Percentiles rank a stretch among this genome's conserved stretches.
These are phyloP conservation scores for Arthrobotrys conoides DNA, from an alignment of 2,329 filamentous ascomycete species.

Conservation along the genomic window DNA sequence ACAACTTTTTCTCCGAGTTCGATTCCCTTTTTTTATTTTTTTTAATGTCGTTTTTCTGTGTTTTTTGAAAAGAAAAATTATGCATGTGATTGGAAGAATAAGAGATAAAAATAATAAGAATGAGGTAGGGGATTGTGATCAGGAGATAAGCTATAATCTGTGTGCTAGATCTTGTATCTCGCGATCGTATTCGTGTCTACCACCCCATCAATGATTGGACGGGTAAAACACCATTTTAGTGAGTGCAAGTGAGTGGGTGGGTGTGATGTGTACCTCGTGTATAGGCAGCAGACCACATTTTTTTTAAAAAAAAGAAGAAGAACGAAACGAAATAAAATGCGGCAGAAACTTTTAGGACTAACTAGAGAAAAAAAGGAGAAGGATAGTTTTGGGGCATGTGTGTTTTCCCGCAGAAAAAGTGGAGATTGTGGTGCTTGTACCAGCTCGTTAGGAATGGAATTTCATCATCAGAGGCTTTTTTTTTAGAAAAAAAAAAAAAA, in stretches of 20 bases:
- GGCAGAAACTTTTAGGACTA: slow-evolving; percentile 1
- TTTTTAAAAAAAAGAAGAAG: not conserved
- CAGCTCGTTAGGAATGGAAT: slow-evolving; percentile 18
- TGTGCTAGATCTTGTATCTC: not conserved
- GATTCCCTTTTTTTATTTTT: not conserved
- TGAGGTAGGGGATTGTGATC: not conserved
- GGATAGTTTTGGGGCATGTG: not conserved
- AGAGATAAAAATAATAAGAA: not conserved
- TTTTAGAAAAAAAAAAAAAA: slow-evolving; percentile 16
- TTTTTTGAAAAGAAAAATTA: not conserved
- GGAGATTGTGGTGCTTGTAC: slow-evolving; percentile 11
- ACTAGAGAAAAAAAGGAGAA: not conserved
- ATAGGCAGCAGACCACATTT: not conserved
- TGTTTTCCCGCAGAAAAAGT: slow-evolving; percentile 6
- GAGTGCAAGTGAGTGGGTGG: slow-evolving; percentile 4
- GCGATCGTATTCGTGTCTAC: slow-evolving; percentile 10
- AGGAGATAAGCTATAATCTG: not conserved
- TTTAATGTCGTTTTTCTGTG: not conserved
- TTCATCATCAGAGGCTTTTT: not conserved
- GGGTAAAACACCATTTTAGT: slow-evolving; percentile 14
- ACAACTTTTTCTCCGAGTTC: not conserved
- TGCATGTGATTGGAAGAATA: not conserved
- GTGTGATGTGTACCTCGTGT: slow-evolving; percentile 12
- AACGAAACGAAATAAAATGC: not conserved
- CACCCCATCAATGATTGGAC: slow-evolving; percentile 4